phyloP scores from a whole-genome alignment of 441 rosid genomes.

The Omphalea diandra region DNA sequence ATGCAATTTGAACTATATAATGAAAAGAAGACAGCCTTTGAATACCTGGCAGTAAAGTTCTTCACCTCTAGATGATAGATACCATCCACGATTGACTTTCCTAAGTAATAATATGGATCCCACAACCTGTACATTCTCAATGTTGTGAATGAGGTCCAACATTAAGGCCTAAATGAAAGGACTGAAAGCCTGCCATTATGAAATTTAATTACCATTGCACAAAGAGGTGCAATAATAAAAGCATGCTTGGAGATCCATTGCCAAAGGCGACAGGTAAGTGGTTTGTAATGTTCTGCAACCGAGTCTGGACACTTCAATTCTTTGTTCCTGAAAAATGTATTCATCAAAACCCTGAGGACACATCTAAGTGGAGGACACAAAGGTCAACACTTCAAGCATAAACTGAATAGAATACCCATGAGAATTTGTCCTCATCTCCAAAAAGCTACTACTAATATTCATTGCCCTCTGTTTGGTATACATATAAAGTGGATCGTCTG shows the following conservation, averaged over 20 bases:
- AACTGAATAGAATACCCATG: constrained; percentile 48
- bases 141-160: constrained; percentile 52
- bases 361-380: constrained; percentile 2
- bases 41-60: constrained; percentile 73
- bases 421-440: constrained; percentile 54
- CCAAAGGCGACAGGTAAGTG: constrained; percentile 53
- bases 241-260: constrained; percentile 60
- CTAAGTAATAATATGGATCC: constrained; percentile 40
- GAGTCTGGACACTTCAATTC: constrained; percentile 81
- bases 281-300: constrained; percentile 58
- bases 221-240: constrained; percentile 38
- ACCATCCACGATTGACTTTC: constrained; percentile 42
- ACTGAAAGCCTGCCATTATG: no score
- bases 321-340: constrained; percentile 38
- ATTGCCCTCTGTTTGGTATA: constrained; percentile 51
- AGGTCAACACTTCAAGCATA: constrained; percentile 4
- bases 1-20: not conserved
- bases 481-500: constrained; percentile 34
- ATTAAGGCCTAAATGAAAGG: constrained; percentile 41
- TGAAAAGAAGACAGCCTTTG: not conserved
- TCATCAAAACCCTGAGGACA: constrained; percentile 10
- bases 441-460: constrained; percentile 38
- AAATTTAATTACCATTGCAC: constrained; percentile 53
- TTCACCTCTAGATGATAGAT: constrained; percentile 54
- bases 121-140: constrained; percentile 65